Conservation (phyloP, 495 filamentous ascomycete genomes). For the Daldinia childiae region DNA sequence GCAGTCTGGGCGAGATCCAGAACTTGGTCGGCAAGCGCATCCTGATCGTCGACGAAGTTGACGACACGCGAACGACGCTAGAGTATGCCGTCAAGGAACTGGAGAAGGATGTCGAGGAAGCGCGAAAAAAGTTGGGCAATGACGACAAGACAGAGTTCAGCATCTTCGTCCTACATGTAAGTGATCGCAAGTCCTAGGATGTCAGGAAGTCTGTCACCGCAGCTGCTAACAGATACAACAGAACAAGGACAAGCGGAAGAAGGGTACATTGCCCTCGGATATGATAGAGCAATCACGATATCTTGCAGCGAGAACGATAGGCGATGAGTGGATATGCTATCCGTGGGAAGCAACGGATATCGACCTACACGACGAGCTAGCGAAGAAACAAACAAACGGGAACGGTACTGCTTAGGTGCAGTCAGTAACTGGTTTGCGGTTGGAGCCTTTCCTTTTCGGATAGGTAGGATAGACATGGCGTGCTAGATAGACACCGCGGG, state of each 20-base stretch:
- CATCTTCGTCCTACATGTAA: conserved; percentile 94
- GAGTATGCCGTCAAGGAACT: conserved; percentile 97
- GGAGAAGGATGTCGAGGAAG: conserved; percentile 92
- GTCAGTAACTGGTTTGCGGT: conserved; percentile 1
- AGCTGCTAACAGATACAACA: conserved; percentile 50
- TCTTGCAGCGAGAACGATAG: conserved; percentile 84
- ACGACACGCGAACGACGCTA: conserved; percentile 95
- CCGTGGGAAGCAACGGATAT: conserved; percentile 99
- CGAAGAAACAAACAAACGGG: conserved; percentile 57
- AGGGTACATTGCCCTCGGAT: conserved; percentile 81
- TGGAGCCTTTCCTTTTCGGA: conserved; percentile 29
- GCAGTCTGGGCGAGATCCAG: conserved; percentile 82
- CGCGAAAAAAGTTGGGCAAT: conserved; percentile 73
- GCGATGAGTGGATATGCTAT: conserved; percentile 98
- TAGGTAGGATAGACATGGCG: conserved; percentile 31
- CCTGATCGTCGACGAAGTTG: conserved; percentile 98
- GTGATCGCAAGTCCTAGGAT: conserved; percentile 45
- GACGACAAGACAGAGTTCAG: conserved; percentile 84
- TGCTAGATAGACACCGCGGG: conserved; percentile 41
- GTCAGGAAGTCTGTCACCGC: background rate
- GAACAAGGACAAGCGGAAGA: conserved; percentile 98
- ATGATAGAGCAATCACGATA: conserved; percentile 82
- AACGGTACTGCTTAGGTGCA: conserved; percentile 29
- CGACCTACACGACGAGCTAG: conserved; percentile 85
- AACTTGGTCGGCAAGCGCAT: conserved; percentile 97